These are phyloP conservation scores for Ophiostoma angusticollis DNA, from an alignment of 2,329 filamentous ascomycete genomes.

Conservation along the genomic window DNA sequence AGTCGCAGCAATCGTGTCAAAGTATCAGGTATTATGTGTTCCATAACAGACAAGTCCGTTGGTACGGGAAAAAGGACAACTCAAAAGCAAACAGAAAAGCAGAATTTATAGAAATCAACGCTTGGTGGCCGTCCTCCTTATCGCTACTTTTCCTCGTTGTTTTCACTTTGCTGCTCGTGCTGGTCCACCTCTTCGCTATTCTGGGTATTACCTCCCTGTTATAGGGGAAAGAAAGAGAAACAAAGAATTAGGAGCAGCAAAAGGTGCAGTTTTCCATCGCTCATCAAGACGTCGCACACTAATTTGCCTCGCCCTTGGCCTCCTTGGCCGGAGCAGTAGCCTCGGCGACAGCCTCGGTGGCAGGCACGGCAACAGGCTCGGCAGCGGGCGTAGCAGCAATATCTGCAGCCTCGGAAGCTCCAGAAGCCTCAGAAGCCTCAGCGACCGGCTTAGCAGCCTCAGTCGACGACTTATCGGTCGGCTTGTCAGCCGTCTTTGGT, in stretches of 20 bases:
- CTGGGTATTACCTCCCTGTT: slow-evolving; percentile 4
- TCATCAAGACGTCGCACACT: too few relatives aligned
- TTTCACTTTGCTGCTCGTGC: not conserved
- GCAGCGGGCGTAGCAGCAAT: not conserved
- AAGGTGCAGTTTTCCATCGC: too few relatives aligned
- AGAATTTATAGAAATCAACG: slow-evolving; percentile 4
- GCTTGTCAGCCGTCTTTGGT: not conserved
- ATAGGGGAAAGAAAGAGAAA: too few relatives aligned
- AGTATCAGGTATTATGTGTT: too few relatives aligned
- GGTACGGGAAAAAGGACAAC: not conserved
- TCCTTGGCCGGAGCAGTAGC: not conserved
- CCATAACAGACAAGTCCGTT: not conserved
- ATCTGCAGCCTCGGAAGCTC: too few relatives aligned
- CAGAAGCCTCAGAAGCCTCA: not conserved
- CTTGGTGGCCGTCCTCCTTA: slow-evolving; percentile 2
- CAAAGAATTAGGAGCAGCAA: too few relatives aligned
- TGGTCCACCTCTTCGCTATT: not conserved
- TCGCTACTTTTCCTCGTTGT: not conserved
- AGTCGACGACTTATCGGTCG: too few relatives aligned
- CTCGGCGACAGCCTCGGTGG: not conserved
- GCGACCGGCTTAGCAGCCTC: not conserved
- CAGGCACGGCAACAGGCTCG: not conserved
- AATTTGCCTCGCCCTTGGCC: slow-evolving; percentile 3
- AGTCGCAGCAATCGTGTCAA: too few relatives aligned
- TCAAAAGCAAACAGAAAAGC: not conserved